These are phyloP conservation scores for Hortiboletus flavorubellus DNA, from an alignment of 768 basidiomycete genomes.

Conservation along the genomic window DNA sequence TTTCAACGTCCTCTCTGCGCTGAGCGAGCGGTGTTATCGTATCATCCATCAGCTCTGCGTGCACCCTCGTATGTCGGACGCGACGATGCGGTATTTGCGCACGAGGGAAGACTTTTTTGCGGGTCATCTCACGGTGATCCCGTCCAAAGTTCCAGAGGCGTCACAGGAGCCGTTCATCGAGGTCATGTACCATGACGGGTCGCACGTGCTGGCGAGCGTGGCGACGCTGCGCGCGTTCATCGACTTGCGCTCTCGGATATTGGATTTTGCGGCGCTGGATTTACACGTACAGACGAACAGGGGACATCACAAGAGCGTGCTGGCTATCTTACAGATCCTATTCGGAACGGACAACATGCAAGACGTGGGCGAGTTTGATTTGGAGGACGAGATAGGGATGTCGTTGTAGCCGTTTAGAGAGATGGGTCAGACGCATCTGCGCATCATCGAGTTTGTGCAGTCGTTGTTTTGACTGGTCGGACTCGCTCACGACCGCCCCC, in stretches of 20 bases:
- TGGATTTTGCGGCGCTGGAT: conserved; percentile 85
- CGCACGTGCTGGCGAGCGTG: conserved; percentile 64
- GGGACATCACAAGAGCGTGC: conserved; percentile 68
- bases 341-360: conserved; percentile 64
- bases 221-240: conserved; percentile 72
- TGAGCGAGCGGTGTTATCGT: conserved; percentile 84
- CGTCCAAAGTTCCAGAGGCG: conserved; percentile 56
- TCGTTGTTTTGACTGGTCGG: conserved; percentile 89
- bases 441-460: conserved; percentile 85
- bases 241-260: conserved; percentile 75
- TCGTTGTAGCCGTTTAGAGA: conserved; percentile 60
- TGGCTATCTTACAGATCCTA: conserved; percentile 74
- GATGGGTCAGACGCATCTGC: conserved; percentile 77
- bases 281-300: conserved; percentile 81
- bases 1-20: conserved; percentile 60
- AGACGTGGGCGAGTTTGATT: conserved; percentile 35
- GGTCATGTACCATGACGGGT: conserved; percentile 68
- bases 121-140: conserved; percentile 76
- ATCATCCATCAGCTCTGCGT: conserved; percentile 83
- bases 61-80: conserved; percentile 79
- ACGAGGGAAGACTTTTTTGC: conserved; percentile 88
- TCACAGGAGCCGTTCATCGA: conserved; percentile 48
- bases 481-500: conserved; percentile 58
- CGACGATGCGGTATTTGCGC: conserved; percentile 80
- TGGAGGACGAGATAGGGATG: conserved; percentile 36